Conservation (phyloP, 106 monocot genomes). For the Vanilla planifolia region DNA sequence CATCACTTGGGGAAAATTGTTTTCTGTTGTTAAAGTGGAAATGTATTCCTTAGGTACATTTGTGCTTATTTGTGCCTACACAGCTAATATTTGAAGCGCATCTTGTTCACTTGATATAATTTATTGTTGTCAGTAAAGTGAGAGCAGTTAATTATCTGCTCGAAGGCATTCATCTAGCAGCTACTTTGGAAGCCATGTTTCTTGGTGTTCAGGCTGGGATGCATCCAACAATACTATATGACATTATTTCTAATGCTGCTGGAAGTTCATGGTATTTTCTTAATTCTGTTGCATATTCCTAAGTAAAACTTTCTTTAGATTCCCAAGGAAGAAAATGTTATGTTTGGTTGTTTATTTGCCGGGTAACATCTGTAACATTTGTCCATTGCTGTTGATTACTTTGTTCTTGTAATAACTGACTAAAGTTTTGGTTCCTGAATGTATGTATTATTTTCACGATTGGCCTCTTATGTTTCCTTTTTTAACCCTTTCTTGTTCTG, state of each 20-base stretch:
- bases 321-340: no score
- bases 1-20: no score
- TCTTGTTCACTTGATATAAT: conserved; percentile 4
- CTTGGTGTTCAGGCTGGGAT: conserved; percentile 77
- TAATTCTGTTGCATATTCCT: background rate
- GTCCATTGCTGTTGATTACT: no score
- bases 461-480: no score
- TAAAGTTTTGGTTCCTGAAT: no score
- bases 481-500: no score
- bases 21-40: no score
- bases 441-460: no score
- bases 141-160: conserved; percentile 72
- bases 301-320: no score
- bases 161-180: conserved; percentile 82
- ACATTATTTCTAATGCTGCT: conserved; percentile 97
- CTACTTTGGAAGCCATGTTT: conserved; percentile 83
- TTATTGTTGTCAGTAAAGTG: conserved; percentile 61
- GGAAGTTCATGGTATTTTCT: conserved; percentile 82
- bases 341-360: no score
- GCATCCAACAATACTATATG: conserved; percentile 85
- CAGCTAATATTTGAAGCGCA: background rate
- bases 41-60: background rate
- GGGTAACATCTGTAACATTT: no score
- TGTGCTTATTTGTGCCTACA: background rate
- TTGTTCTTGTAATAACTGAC: no score